Evolutionary conservation across 805 yeast species (phyloP).

Genomic region (Hanseniaspora lindneri): DNA sequence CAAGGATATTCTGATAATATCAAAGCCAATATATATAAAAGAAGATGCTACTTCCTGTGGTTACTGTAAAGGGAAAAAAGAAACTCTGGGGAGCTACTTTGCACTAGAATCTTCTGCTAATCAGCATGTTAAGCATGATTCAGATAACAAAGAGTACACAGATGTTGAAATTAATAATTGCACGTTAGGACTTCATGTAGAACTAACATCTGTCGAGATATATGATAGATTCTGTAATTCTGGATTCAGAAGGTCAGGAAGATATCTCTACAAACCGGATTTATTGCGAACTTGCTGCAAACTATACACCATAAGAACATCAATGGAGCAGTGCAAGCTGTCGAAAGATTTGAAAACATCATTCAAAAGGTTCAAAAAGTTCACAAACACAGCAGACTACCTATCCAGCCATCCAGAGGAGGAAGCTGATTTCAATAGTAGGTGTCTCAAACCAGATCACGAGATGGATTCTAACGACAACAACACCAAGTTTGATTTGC

Average conservation of each 20-base stretch:
- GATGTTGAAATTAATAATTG: slow-evolving; percentile 21
- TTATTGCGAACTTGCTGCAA: slow-evolving; percentile 64
- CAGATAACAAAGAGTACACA: slow-evolving; percentile 4
- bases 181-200: slow-evolving; percentile 33
- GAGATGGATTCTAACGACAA: slow-evolving; percentile 15
- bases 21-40: slow-evolving; percentile 36
- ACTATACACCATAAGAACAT: slow-evolving; percentile 63
- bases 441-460: slow-evolving; percentile 2
- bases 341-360: slow-evolving; percentile 57
- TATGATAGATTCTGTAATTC: slow-evolving; percentile 57
- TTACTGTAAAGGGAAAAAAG: slow-evolving; percentile 48
- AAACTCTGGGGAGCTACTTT: slow-evolving; percentile 32
- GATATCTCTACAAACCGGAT: slow-evolving; percentile 55
- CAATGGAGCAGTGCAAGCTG: slow-evolving; percentile 34
- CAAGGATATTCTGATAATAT: slow-evolving; percentile 28
- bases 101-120: slow-evolving; percentile 28
- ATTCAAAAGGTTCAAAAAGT: slow-evolving; percentile 44
- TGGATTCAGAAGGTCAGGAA: slow-evolving; percentile 75
- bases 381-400: slow-evolving; percentile 7
- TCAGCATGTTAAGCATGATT: background rate
- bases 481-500: slow-evolving; percentile 22
- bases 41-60: slow-evolving; percentile 46
- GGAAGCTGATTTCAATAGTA: background rate
- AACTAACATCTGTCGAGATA: slow-evolving; percentile 36
- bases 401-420: background rate